Evolutionary conservation across 2,329 filamentous ascomycete genomes (phyloP).

Genomic region (Colletotrichum musicola): DNA sequence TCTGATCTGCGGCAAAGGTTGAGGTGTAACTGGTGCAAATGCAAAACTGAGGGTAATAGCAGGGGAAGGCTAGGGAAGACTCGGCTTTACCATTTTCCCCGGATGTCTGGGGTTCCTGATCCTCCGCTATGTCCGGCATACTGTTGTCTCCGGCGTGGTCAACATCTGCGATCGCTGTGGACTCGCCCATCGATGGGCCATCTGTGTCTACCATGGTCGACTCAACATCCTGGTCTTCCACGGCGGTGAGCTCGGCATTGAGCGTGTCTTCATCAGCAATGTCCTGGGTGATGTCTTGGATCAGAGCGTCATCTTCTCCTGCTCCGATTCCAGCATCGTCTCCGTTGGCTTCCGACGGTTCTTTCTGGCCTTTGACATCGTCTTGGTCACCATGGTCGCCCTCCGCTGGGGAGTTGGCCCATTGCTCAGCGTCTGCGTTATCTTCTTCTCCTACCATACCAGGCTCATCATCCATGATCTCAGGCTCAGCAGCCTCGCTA

Average conservation of each 20-base stretch:
- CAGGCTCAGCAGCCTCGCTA: slow-evolving; percentile 40
- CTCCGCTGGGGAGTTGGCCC: slow-evolving; percentile 30
- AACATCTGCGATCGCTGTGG: slow-evolving; percentile 13
- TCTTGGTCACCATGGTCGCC: slow-evolving; percentile 25
- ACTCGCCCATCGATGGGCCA: slow-evolving; percentile 13
- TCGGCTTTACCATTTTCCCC: slow-evolving; percentile 35
- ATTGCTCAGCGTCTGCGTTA: slow-evolving; percentile 30
- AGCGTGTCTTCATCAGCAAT: slow-evolving; percentile 1
- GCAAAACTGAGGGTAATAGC: slow-evolving; percentile 34
- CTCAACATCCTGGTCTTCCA: slow-evolving; percentile 20
- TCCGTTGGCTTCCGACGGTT: slow-evolving; percentile 8
- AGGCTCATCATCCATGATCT: slow-evolving; percentile 39
- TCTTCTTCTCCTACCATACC: slow-evolving; percentile 38
- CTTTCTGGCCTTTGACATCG: slow-evolving; percentile 18
- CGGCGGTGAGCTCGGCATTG: slow-evolving; percentile 14
- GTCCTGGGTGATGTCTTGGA: not conserved
- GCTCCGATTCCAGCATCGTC: slow-evolving; percentile 10
- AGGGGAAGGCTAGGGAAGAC: slow-evolving; percentile 16
- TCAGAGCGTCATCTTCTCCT: slow-evolving; percentile 4
- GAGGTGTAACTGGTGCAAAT: slow-evolving; percentile 28
- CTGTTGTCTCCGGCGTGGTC: not conserved
- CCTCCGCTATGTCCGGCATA: slow-evolving; percentile 7
- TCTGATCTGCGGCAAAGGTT: slow-evolving; percentile 15
- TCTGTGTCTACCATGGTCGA: slow-evolving; percentile 30
- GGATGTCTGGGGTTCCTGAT: slow-evolving; percentile 19